These are phyloP conservation scores for Astrocystis sublimbata DNA, from an alignment of 495 filamentous ascomycete species.

Conservation along the genomic window DNA sequence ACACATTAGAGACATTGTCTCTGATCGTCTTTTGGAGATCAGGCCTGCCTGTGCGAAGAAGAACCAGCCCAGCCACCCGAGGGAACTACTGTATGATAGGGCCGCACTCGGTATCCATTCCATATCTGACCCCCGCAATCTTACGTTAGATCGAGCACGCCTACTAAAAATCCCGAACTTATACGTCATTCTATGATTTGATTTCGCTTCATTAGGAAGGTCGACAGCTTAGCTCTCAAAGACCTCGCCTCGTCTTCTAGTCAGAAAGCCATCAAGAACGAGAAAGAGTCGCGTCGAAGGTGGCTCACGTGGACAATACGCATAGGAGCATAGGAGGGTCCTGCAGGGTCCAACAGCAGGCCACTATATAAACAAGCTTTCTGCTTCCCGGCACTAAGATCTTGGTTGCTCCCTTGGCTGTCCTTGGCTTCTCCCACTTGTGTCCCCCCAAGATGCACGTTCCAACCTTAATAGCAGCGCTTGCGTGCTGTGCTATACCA, in stretches of 20 bases:
- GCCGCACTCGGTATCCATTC: too few species aligned
- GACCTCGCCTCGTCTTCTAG: not conserved
- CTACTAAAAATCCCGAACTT: not conserved
- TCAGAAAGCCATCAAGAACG: not conserved
- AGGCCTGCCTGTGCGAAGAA: too few species aligned
- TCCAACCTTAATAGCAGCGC: conserved; percentile 6
- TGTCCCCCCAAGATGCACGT: conserved; percentile 12
- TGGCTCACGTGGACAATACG: not conserved
- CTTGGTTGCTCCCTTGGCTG: conserved; percentile 5
- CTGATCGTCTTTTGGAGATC: too few species aligned
- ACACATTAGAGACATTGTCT: too few species aligned
- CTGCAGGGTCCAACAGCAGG: too few species aligned
- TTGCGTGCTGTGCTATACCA: conserved; percentile 4
- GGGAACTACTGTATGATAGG: too few species aligned
- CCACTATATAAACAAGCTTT: conserved; percentile 15
- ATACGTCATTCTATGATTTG: not conserved
- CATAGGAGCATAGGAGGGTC: too few species aligned
- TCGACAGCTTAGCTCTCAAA: not conserved
- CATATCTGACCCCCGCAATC: not conserved
- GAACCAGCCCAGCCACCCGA: too few species aligned
- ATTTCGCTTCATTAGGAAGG: conserved; percentile 7
- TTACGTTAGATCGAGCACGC: not conserved
- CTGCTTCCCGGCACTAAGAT: not conserved
- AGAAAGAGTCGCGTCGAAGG: not conserved
- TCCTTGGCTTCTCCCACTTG: not conserved